Percentiles rank a stretch among this genome's conserved stretches.
Evolutionary conservation across 495 filamentous ascomycete genomes (phyloP).

Genomic region (Penicillium steckii): DNA sequence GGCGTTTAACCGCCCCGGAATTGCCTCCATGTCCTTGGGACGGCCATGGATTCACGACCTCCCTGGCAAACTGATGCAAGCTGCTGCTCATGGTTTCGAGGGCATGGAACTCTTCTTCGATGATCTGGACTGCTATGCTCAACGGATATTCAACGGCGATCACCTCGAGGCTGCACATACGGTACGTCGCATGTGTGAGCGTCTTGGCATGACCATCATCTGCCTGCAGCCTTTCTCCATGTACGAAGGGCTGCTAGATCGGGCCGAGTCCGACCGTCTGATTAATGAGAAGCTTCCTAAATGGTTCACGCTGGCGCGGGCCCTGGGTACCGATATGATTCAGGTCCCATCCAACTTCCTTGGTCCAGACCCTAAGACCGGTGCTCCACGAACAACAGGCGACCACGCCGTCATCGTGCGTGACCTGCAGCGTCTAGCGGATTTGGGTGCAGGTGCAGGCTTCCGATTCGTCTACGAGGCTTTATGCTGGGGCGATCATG

Average conservation of each 20-base stretch:
- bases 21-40: constrained; percentile 73
- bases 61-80: constrained; percentile 62
- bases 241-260: constrained; percentile 73
- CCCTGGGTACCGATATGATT: constrained; percentile 67
- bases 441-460: constrained; percentile 52
- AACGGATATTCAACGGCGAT: constrained; percentile 50
- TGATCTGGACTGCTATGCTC: constrained; percentile 66
- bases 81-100: constrained; percentile 61
- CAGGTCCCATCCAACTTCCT: constrained; percentile 75
- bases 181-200: constrained; percentile 55
- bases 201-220: constrained; percentile 59
- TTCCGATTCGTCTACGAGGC: constrained; percentile 77
- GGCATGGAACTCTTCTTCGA: constrained; percentile 82
- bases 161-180: constrained; percentile 58
- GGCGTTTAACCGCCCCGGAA: constrained; percentile 46
- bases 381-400: constrained; percentile 42
- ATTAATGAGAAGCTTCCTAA: constrained; percentile 59
- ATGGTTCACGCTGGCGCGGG: constrained; percentile 67
- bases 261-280: constrained; percentile 52
- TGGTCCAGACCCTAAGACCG: constrained; percentile 42
- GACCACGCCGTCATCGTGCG: constrained; percentile 58
- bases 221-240: constrained; percentile 78
- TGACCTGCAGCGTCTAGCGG: constrained; percentile 65
- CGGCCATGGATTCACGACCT: constrained; percentile 66
- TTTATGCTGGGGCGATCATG: constrained; percentile 71